Evolutionary conservation across 352 stramenopile genomes (phyloP), one percentile per base, ranked within the genome.

Genomic region (Pythium guiyangense): DNA sequence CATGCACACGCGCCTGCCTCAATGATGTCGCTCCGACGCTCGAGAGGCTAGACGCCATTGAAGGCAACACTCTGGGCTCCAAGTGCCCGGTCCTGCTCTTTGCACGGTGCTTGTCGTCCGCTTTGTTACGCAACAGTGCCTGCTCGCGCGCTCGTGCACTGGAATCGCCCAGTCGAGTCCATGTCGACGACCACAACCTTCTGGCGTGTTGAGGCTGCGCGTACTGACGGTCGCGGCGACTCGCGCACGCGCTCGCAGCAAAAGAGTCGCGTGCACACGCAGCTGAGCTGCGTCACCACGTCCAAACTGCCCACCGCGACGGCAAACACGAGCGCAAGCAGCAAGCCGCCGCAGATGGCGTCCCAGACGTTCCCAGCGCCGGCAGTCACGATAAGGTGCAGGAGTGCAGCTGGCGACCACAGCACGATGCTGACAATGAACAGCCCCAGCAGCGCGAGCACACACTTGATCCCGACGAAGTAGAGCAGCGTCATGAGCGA

Each of bases 381-480:
- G 26, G 29, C 6, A 20, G 12, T 34, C 31, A 37, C n/a, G 20
- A 43, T 18, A 4, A 40, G 11, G 3, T 25, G 48, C 40, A 62
- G 26, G 10, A 62, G 29, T 29, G 34, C 29, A n/a, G 31, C 15
- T 2, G 46, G 31, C 10, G 31, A n/a, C 53, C 53, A 59, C 18
- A 59, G 17, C 46, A 50, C 54, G 2, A 71, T 2, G 2, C 39
- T 22, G 25, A 64, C 47, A 8, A 56, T 6, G 1, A 51, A 44
- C 2, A 71, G 29, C 1, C 64, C 54, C 12, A 59, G 18, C 2
- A 56, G 43, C 3, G 44, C 60, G 1, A 68, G 47, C 2, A 66
- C 5, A 34, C 61, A 58, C 53, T 69, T 72, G 45, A 72, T 44
- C n/a, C 44, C 59, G 11, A 56, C 54, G 22, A 72, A 54, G 56